Percentiles rank a stretch among this genome's conserved stretches.
phyloP scores from a whole-genome alignment of 1,284 basidiomycete genomes.

The Flammula alnicola region DNA sequence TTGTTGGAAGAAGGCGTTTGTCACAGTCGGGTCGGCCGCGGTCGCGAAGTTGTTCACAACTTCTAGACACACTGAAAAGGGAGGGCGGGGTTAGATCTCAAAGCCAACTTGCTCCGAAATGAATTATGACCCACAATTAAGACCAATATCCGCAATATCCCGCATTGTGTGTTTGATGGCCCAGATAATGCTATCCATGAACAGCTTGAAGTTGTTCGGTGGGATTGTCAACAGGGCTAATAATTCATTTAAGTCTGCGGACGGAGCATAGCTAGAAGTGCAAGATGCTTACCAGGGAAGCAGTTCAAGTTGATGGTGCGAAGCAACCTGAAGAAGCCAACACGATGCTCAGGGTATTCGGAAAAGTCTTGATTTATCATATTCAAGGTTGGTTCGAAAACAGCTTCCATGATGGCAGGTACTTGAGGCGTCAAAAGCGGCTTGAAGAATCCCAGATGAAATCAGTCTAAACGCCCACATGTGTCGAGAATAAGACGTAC shows the following conservation, averaged over 20 bases:
- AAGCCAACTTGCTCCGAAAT: constrained; percentile 13
- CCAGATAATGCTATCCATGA: constrained; percentile 99
- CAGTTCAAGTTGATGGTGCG: constrained; percentile 93
- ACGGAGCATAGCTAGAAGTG: constrained; percentile 10
- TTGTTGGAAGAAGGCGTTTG: constrained; percentile 75
- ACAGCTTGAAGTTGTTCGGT: constrained; percentile 94
- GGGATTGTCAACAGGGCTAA: constrained; percentile 86
- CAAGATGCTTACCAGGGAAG: constrained; percentile 79
- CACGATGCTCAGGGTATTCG: constrained; percentile 97
- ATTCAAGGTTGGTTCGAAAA: constrained; percentile 95
- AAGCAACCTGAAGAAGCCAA: constrained; percentile 96
- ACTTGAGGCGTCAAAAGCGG: constrained; percentile 91
- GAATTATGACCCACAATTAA: constrained; percentile 68
- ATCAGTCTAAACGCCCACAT: constrained; percentile 10
- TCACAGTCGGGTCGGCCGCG: constrained; percentile 74
- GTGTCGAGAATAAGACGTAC: constrained; percentile 50
- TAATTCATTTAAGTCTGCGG: constrained; percentile 13
- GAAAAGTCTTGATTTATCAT: constrained; percentile 99
- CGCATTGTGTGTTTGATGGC: constrained; percentile 99
- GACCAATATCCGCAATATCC: constrained; percentile 95
- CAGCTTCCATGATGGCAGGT: constrained; percentile 94
- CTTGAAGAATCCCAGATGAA: constrained; percentile 42
- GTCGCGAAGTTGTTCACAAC: constrained; percentile 95
- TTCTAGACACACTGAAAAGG: constrained; percentile 82
- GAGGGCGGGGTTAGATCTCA: constrained; percentile 15